phyloP scores from a whole-genome alignment of 208 protist genomes.

The Leishmania major region DNA sequence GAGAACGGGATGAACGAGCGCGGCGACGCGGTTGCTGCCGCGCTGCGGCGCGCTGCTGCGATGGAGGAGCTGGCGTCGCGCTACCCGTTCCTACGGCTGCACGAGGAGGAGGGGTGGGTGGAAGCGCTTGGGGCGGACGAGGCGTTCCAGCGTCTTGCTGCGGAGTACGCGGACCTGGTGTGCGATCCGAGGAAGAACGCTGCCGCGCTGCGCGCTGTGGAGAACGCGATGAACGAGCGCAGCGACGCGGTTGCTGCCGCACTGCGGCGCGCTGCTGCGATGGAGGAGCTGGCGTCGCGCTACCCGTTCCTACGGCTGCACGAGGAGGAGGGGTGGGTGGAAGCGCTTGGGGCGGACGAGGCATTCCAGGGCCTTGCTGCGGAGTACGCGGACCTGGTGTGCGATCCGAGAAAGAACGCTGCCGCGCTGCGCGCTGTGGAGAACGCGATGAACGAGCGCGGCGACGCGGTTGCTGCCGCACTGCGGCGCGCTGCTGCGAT shows the following conservation, averaged over 20 bases:
- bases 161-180: background rate
- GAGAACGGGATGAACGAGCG: slow-evolving; percentile 1
- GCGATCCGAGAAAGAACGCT: background rate
- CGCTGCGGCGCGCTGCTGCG: background rate
- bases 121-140: background rate
- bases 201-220: background rate
- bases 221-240: slow-evolving; percentile 1
- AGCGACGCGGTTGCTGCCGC: background rate
- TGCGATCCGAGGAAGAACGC: background rate
- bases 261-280: background rate
- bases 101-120: background rate
- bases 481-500: no score
- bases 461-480: no score
- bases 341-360: background rate
- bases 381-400: background rate
- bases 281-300: background rate
- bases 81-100: background rate
- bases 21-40: background rate
- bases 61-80: background rate
- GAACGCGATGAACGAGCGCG: background rate
- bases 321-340: background rate
- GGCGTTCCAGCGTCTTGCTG: background rate
- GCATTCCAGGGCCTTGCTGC: background rate
- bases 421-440: background rate
- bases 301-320: slow-evolving; percentile 1